Conservation (phyloP, 345 rosid genomes). For the Linum tenue region DNA sequence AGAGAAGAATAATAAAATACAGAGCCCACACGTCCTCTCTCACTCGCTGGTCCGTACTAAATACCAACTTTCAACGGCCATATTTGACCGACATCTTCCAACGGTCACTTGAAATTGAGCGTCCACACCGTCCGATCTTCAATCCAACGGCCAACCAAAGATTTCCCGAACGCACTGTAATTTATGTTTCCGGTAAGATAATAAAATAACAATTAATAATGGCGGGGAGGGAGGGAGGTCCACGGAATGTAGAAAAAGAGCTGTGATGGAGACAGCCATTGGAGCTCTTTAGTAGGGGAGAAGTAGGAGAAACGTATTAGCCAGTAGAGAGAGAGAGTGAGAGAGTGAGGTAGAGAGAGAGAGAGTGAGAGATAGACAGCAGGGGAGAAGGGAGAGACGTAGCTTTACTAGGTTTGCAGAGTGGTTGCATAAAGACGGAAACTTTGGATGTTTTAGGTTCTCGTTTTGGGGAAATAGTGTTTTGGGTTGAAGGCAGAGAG, state of each 20-base stretch:
- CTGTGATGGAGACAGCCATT: slow-evolving; percentile 30
- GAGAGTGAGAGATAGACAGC: too few species aligned
- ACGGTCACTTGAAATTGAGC: slow-evolving; percentile 58
- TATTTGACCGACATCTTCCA: slow-evolving; percentile 75
- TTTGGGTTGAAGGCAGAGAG: background rate
- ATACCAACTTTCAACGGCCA: slow-evolving; percentile 61
- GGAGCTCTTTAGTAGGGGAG: slow-evolving; percentile 12
- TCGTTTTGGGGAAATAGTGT: too few species aligned
- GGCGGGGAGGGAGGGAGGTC: slow-evolving; percentile 1
- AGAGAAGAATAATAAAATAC: too few species aligned
- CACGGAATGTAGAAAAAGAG: slow-evolving; percentile 25
- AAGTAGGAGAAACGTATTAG: slow-evolving; percentile 3
- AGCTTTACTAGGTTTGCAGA: slow-evolving; percentile 8
- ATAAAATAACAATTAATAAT: background rate
- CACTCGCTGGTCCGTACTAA: background rate
- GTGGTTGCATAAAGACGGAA: slow-evolving; percentile 20
- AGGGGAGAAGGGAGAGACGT: background rate
- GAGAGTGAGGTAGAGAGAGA: too few species aligned
- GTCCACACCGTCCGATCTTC: slow-evolving; percentile 44
- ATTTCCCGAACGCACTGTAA: slow-evolving; percentile 23
- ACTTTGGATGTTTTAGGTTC: slow-evolving; percentile 23
- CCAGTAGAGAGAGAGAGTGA: slow-evolving; percentile 14
- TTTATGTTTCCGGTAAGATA: slow-evolving; percentile 10
- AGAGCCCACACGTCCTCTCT: background rate
- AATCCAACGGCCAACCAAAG: slow-evolving; percentile 40